Conservation (phyloP, 2,329 filamentous ascomycete genomes). For the Aspergillus neoniger region DNA sequence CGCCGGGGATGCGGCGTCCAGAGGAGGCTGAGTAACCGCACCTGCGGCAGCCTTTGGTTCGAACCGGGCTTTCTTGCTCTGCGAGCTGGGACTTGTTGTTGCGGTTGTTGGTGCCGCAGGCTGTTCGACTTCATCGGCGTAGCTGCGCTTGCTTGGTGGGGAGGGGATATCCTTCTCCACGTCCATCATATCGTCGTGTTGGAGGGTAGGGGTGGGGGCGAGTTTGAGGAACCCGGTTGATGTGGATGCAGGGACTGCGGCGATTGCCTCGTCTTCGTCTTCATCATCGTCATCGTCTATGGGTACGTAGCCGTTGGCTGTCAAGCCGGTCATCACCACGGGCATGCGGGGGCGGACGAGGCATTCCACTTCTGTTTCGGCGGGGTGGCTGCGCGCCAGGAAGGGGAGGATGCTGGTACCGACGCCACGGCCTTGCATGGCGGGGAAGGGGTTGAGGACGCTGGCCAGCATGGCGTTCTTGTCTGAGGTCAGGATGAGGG, state of each 20-base stretch:
- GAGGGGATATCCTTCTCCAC: constrained; percentile 9
- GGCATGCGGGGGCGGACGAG: constrained; percentile 60
- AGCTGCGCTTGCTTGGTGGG: constrained; percentile 32
- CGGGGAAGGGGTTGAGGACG: constrained; percentile 73
- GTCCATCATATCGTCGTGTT: constrained; percentile 17
- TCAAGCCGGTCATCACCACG: constrained; percentile 35
- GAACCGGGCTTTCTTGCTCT: constrained; percentile 37
- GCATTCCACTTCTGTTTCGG: constrained; percentile 69
- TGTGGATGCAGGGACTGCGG: constrained; percentile 17
- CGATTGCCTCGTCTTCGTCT: constrained; percentile 24
- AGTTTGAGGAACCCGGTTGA: constrained; percentile 30
- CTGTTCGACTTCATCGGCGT: constrained; percentile 26
- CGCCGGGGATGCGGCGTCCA: constrained; percentile 17
- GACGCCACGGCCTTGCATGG: constrained; percentile 61
- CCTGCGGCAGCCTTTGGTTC: constrained; percentile 15
- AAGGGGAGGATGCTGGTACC: constrained; percentile 79
- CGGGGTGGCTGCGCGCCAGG: constrained; percentile 65
- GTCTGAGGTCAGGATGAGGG: constrained; percentile 70
- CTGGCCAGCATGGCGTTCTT: constrained; percentile 77
- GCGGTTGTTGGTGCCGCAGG: background rate
- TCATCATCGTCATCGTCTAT: constrained; percentile 37
- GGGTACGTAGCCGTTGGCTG: constrained; percentile 30
- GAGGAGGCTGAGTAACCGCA: constrained; percentile 14
- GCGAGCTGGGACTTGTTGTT: constrained; percentile 8
- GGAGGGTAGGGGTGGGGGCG: constrained; percentile 15